Conservation (phyloP, 1,139 yeast species). For the Nakaseomyces nivariensis region DNA sequence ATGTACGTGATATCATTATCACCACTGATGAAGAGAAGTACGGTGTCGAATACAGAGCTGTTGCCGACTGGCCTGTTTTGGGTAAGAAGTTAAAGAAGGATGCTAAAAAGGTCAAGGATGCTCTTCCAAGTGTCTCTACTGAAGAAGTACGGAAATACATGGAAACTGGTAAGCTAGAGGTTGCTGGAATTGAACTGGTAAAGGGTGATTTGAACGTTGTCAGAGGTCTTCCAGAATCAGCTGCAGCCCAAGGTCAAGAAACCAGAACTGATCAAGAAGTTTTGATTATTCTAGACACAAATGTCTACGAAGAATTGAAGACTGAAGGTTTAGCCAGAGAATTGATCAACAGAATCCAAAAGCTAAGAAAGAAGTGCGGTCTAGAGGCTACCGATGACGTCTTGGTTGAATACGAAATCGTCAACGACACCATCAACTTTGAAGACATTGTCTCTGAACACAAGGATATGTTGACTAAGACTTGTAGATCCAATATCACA, state of each 20-base stretch:
- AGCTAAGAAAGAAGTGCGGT: conserved; percentile 94
- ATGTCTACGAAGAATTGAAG: conserved; percentile 76
- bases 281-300: conserved; percentile 77
- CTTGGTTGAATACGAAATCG: conserved; percentile 65
- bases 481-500: conserved; percentile 46
- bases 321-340: conserved; percentile 96
- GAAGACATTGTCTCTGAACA: conserved; percentile 55
- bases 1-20: conserved; percentile 77
- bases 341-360: conserved; percentile 91
- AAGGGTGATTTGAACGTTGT: conserved; percentile 83
- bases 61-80: conserved; percentile 97
- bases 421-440: conserved; percentile 63
- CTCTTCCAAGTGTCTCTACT: conserved; percentile 71
- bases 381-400: conserved; percentile 93
- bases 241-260: conserved; percentile 62
- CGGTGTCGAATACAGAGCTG: conserved; percentile 86
- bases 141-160: conserved; percentile 74
- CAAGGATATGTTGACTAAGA: conserved; percentile 60
- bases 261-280: conserved; percentile 84
- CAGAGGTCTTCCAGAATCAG: conserved; percentile 71
- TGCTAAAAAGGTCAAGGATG: conserved; percentile 88
- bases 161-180: conserved; percentile 61
- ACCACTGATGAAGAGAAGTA: conserved; percentile 87
- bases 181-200: conserved; percentile 81
- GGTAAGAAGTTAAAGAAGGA: conserved; percentile 96